A percentile compares a stretch with the other conserved stretches of the same genome.
These are phyloP conservation scores for Lactarius evosmus DNA, from an alignment of 768 basidiomycete species.

Conservation along the genomic window DNA sequence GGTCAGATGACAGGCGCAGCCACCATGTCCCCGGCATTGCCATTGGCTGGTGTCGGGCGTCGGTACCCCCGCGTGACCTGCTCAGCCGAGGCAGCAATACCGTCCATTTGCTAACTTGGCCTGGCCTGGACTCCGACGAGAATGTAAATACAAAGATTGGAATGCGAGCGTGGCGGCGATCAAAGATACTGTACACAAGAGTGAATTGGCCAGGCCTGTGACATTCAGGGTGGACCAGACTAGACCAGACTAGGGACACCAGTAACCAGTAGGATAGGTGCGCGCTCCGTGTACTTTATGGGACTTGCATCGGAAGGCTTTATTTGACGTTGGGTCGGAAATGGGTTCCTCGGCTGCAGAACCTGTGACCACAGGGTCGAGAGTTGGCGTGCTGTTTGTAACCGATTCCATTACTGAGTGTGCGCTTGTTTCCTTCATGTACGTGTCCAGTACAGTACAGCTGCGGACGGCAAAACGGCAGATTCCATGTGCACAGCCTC, in stretches of 20 bases:
- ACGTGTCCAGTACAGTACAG: constrained; percentile 1
- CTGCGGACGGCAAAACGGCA: background rate
- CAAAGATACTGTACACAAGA: background rate
- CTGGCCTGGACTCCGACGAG: background rate
- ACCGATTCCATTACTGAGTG: background rate
- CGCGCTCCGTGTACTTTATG: background rate
- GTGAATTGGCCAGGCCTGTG: background rate
- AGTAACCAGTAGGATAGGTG: background rate
- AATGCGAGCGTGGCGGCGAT: background rate
- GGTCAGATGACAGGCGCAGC: background rate
- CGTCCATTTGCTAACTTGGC: background rate
- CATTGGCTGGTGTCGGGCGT: background rate
- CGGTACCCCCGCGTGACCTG: background rate
- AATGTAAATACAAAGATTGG: background rate
- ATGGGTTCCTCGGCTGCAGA: background rate
- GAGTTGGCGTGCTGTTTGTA: background rate
- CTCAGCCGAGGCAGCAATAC: background rate
- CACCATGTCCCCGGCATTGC: background rate
- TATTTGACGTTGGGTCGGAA: background rate
- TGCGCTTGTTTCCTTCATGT: background rate
- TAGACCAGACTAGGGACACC: background rate
- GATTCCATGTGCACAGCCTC: background rate
- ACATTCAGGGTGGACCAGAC: background rate
- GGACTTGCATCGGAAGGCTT: background rate
- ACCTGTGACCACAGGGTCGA: background rate